Conservation (phyloP, 2,329 filamentous ascomycete genomes). For the Plectosphaerella plurivora region DNA sequence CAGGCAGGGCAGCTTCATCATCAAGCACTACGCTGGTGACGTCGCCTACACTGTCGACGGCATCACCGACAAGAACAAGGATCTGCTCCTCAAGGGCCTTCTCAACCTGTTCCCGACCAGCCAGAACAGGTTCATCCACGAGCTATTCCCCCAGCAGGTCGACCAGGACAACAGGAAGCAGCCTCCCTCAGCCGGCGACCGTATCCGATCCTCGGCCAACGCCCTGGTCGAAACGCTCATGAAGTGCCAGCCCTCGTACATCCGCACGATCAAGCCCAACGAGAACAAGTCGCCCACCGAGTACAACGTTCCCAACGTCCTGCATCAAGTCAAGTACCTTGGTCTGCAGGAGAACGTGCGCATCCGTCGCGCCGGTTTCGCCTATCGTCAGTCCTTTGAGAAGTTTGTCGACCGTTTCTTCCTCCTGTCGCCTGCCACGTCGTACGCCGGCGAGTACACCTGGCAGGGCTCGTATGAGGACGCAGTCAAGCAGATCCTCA, state of each 20-base stretch:
- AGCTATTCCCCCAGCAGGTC: slow-evolving; percentile 85
- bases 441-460: slow-evolving; percentile 94
- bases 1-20: slow-evolving; percentile 92
- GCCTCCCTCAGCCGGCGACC: slow-evolving; percentile 91
- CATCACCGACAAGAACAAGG: slow-evolving; percentile 99
- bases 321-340: slow-evolving; percentile 98
- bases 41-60: slow-evolving; percentile 91
- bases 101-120: slow-evolving; percentile 82
- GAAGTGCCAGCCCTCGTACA: slow-evolving; percentile 97
- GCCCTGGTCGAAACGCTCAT: slow-evolving; percentile 91
- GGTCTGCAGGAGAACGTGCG: slow-evolving; percentile 99
- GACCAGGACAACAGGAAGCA: slow-evolving; percentile 94
- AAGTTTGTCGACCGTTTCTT: slow-evolving; percentile 99
- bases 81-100: slow-evolving; percentile 90
- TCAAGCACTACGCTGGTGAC: slow-evolving; percentile 98
- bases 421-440: slow-evolving; percentile 86
- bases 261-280: slow-evolving; percentile 98
- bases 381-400: slow-evolving; percentile 94
- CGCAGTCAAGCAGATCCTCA: slow-evolving; percentile 87
- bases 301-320: slow-evolving; percentile 86
- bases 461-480: slow-evolving; percentile 87
- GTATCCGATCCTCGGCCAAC: slow-evolving; percentile 92
- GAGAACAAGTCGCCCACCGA: slow-evolving; percentile 96
- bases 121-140: slow-evolving; percentile 80
- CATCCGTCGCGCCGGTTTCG: slow-evolving; percentile 92